Conservation (phyloP, 805 yeast genomes). For the Gaillardinia entomophila region DNA sequence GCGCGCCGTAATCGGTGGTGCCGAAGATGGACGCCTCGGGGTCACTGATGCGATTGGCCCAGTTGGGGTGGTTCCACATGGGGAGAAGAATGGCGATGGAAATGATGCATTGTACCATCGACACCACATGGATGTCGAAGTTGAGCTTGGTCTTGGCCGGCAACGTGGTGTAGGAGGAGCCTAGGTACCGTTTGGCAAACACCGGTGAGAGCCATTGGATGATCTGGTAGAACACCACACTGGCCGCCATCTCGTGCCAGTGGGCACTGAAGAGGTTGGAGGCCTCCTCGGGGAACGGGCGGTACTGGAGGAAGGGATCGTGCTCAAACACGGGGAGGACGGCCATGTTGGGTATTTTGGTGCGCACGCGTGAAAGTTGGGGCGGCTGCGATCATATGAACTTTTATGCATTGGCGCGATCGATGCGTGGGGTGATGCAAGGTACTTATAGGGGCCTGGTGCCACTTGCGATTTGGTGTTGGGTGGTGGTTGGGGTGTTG, state of each 20-base stretch:
- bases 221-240: slow-evolving; percentile 54
- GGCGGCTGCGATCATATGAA: too few relatives aligned
- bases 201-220: slow-evolving; percentile 50
- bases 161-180: slow-evolving; percentile 47
- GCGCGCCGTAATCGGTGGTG: slow-evolving; percentile 66
- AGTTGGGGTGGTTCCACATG: slow-evolving; percentile 52
- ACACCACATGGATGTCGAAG: slow-evolving; percentile 87
- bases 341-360: too few relatives aligned
- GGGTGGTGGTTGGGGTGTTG: too few relatives aligned
- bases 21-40: slow-evolving; percentile 48
- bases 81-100: slow-evolving; percentile 60
- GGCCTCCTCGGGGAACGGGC: slow-evolving; percentile 45
- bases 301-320: slow-evolving; percentile 40
- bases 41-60: slow-evolving; percentile 33
- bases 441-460: too few relatives aligned
- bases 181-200: slow-evolving; percentile 45
- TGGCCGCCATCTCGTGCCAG: slow-evolving; percentile 66
- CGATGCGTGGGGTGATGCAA: too few relatives aligned
- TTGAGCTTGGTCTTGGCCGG: slow-evolving; percentile 49
- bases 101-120: slow-evolving; percentile 75
- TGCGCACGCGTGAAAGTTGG: too few relatives aligned
- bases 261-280: slow-evolving; percentile 44
- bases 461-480: too few relatives aligned
- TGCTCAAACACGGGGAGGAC: slow-evolving; percentile 19
- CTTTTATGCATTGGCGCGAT: too few relatives aligned